Conservation (phyloP, 176 grass and related monocot genomes). For the Cymbopogon citratus region DNA sequence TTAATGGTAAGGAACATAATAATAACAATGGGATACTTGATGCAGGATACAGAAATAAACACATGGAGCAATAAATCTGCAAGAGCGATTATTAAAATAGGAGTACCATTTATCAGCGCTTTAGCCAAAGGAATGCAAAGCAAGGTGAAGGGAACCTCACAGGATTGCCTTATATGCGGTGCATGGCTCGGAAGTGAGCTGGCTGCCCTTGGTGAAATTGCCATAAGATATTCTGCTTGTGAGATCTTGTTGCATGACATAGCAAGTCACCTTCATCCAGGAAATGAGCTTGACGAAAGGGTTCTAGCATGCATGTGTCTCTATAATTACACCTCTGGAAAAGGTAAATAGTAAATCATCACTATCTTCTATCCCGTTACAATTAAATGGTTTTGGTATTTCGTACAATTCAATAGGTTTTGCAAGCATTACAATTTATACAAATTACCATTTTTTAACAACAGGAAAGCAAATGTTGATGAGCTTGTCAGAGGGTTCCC, state of each 20-base stretch:
- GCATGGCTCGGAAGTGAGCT: conserved; percentile 85
- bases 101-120: conserved; percentile 47
- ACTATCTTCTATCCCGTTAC: not conserved
- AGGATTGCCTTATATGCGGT: conserved; percentile 61
- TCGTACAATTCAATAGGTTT: not conserved
- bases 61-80: conserved; percentile 67
- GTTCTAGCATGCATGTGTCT: conserved; percentile 81
- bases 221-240: conserved; percentile 58
- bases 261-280: conserved; percentile 65
- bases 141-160: conserved; percentile 63
- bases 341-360: conserved; percentile 54
- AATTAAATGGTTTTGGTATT: conserved; percentile 17
- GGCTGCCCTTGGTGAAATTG: conserved; percentile 45
- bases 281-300: conserved; percentile 77
- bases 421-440: not conserved
- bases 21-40: conserved; percentile 8
- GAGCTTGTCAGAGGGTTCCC: conserved; percentile 76
- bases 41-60: conserved; percentile 81
- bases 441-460: conserved; percentile 2
- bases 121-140: conserved; percentile 80
- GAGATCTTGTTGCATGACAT: conserved; percentile 73
- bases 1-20: conserved; percentile 9
- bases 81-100: conserved; percentile 44
- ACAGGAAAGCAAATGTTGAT: conserved; percentile 90
- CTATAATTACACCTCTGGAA: conserved; percentile 92